A percentile compares a stretch with the other conserved stretches of the same genome.
phyloP scores from a whole-genome alignment of 345 rosid genomes.

The Balakata baccata region DNA sequence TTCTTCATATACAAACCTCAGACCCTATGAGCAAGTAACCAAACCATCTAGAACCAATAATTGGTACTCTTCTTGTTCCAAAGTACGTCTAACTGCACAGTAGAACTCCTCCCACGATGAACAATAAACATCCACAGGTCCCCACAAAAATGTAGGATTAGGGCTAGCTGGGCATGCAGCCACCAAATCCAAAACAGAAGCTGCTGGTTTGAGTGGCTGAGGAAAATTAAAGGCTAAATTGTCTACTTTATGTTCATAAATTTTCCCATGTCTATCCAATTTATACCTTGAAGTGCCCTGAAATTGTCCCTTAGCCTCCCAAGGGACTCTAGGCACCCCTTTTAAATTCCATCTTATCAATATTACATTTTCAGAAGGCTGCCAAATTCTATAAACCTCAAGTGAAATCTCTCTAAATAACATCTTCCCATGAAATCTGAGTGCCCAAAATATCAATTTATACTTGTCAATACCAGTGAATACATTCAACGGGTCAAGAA shows the following conservation, averaged over 20 bases:
- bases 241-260: conserved; percentile 87
- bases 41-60: conserved; percentile 46
- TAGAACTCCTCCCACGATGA: conserved; percentile 77
- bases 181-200: conserved; percentile 78
- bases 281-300: conserved; percentile 90
- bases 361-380: conserved; percentile 93
- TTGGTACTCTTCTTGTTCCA: conserved; percentile 41
- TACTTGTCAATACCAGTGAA: conserved; percentile 81
- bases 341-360: conserved; percentile 86
- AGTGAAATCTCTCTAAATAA: conserved; percentile 76
- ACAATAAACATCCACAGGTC: conserved; percentile 45
- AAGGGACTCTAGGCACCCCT: conserved; percentile 88
- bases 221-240: conserved; percentile 92
- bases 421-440: conserved; percentile 82
- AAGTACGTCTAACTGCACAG: conserved; percentile 52
- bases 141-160: conserved; percentile 77
- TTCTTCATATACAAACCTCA: conserved; percentile 20
- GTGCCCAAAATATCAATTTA: conserved; percentile 84
- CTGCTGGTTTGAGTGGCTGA: conserved; percentile 58
- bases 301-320: conserved; percentile 93
- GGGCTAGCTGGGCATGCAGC: conserved; percentile 79
- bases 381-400: conserved; percentile 83
- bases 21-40: conserved; percentile 53
- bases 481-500: conserved; percentile 70
- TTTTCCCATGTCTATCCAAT: conserved; percentile 79